Evolutionary conservation across 1,139 yeast genomes (phyloP).

Genomic region (Geotrichum bryndzae): DNA sequence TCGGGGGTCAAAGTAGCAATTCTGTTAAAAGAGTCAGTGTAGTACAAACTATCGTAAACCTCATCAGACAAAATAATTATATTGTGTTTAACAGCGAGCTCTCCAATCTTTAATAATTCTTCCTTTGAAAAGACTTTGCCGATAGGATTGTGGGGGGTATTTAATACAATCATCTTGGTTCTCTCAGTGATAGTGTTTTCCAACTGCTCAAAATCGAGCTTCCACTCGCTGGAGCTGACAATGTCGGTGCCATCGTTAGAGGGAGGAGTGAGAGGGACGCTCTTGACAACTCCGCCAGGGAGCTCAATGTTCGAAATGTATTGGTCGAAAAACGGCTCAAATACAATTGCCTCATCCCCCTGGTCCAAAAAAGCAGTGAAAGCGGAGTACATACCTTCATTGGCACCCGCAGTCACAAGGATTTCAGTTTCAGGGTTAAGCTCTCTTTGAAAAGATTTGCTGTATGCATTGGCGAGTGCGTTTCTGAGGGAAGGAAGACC

Average conservation of each 20-base stretch:
- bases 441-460: slow-evolving; percentile 55
- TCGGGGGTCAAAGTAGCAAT: slow-evolving; percentile 80
- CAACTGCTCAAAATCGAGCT: slow-evolving; percentile 69
- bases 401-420: slow-evolving; percentile 91
- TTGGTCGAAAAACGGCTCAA: slow-evolving; percentile 96
- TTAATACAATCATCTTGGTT: slow-evolving; percentile 80
- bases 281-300: slow-evolving; percentile 86
- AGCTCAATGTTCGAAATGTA: slow-evolving; percentile 89
- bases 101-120: slow-evolving; percentile 70
- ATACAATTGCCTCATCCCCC: slow-evolving; percentile 93
- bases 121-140: slow-evolving; percentile 79
- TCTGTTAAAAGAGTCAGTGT: slow-evolving; percentile 59
- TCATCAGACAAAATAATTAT: slow-evolving; percentile 82
- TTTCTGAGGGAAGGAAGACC: slow-evolving; percentile 75
- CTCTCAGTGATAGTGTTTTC: slow-evolving; percentile 60
- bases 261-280: slow-evolving; percentile 85
- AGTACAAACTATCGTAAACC: slow-evolving; percentile 87
- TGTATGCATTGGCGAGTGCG: slow-evolving; percentile 65
- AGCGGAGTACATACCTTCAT: slow-evolving; percentile 84
- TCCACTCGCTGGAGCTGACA: slow-evolving; percentile 82
- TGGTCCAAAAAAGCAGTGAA: slow-evolving; percentile 78
- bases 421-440: slow-evolving; percentile 55
- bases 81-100: slow-evolving; percentile 77
- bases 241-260: slow-evolving; percentile 54
- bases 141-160: slow-evolving; percentile 94